Evolutionary conservation across 1,284 basidiomycete genomes (phyloP).

Genomic region (Violaceomyces palustris): DNA sequence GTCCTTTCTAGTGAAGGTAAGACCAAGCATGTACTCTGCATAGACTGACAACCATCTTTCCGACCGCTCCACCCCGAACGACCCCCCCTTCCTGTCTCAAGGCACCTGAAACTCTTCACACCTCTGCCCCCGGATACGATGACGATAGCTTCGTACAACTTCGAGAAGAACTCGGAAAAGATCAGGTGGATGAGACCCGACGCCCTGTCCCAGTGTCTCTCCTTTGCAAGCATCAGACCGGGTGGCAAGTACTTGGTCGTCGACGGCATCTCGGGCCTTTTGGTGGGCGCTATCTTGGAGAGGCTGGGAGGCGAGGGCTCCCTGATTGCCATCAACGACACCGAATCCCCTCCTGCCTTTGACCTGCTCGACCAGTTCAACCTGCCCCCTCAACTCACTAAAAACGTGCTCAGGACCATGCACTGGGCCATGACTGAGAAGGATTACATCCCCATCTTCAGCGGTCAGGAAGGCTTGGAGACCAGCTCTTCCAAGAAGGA

Average conservation of each 20-base stretch:
- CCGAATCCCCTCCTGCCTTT: slow-evolving; percentile 87
- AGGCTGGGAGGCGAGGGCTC: slow-evolving; percentile 65
- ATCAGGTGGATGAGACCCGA: slow-evolving; percentile 82
- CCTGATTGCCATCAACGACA: slow-evolving; percentile 78
- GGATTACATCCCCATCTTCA: slow-evolving; percentile 24
- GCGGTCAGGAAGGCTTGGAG: slow-evolving; percentile 12
- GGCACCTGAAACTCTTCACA: slow-evolving; percentile 81
- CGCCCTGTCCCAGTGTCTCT: slow-evolving; percentile 80
- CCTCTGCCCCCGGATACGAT: slow-evolving; percentile 80
- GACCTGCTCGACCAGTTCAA: slow-evolving; percentile 79
- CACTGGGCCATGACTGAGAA: slow-evolving; percentile 42
- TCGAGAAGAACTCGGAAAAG: slow-evolving; percentile 61
- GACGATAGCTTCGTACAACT: slow-evolving; percentile 86
- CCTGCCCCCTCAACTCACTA: slow-evolving; percentile 53
- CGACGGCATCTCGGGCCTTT: slow-evolving; percentile 78
- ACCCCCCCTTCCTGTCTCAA: slow-evolving; percentile 49
- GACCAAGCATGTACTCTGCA: too few relatives aligned
- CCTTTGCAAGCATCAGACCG: slow-evolving; percentile 74
- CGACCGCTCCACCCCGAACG: neutral
- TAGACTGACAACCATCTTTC: neutral
- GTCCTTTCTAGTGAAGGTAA: neutral
- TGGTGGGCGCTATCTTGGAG: slow-evolving; percentile 81
- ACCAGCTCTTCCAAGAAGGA: too few relatives aligned
- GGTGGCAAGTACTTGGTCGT: slow-evolving; percentile 83
- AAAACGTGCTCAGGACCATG: slow-evolving; percentile 21